Conservation (phyloP, 768 basidiomycete species). For the Zangia roseola region DNA sequence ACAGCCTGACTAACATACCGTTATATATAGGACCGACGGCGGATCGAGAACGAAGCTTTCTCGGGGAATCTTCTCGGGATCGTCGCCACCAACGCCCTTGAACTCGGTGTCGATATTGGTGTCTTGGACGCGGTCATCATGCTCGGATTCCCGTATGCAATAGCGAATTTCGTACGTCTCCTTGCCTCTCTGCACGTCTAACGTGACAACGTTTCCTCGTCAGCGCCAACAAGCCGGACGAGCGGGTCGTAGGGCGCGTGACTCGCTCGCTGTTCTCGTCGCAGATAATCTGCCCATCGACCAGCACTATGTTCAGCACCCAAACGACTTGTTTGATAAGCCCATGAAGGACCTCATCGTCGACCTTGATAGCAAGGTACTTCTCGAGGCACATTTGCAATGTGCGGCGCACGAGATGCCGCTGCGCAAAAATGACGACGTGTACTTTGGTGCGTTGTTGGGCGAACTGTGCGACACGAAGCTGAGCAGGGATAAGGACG, state of each 20-base stretch:
- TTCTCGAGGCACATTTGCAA: slow-evolving; percentile 84
- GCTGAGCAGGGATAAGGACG: slow-evolving; percentile 70
- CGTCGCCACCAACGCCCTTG: slow-evolving; percentile 86
- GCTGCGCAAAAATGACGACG: slow-evolving; percentile 56
- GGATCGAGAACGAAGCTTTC: slow-evolving; percentile 86
- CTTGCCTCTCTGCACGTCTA: background rate
- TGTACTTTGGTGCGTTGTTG: slow-evolving; percentile 69
- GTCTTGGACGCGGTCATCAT: slow-evolving; percentile 87
- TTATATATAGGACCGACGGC: slow-evolving; percentile 68
- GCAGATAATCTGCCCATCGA: slow-evolving; percentile 70
- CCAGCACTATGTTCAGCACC: slow-evolving; percentile 67
- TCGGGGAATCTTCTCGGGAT: slow-evolving; percentile 81
- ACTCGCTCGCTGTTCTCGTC: slow-evolving; percentile 75
- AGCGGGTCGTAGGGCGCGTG: slow-evolving; percentile 78
- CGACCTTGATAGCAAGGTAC: slow-evolving; percentile 69
- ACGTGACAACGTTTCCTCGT: background rate
- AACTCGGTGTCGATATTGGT: slow-evolving; percentile 90
- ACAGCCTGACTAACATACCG: background rate
- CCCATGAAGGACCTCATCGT: slow-evolving; percentile 61
- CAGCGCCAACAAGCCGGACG: slow-evolving; percentile 89
- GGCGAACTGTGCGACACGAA: slow-evolving; percentile 58
- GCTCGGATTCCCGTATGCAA: slow-evolving; percentile 76
- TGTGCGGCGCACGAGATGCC: slow-evolving; percentile 90
- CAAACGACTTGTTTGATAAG: slow-evolving; percentile 67
- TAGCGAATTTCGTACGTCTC: slow-evolving; percentile 74